Base-by-base conservation (phyloP, 805 yeast species). In the Nakazawaea molendinolei region DNA sequence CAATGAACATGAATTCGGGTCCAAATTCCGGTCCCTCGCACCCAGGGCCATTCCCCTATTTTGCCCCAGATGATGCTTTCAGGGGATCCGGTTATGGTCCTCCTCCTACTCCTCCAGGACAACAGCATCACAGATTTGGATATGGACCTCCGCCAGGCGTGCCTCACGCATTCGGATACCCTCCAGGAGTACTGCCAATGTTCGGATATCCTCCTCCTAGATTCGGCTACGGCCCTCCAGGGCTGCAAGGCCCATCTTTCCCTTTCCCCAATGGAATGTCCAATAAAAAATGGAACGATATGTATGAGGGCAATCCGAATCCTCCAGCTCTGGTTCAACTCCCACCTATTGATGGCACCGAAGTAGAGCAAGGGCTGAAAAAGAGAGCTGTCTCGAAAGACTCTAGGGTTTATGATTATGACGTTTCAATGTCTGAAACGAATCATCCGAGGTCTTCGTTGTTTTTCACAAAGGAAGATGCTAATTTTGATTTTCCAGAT, bases 401-500 rank as follows among this genome's bases (percentile, higher is more conserved):
- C n/a, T 19, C 32, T 4, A 19, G 32, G 5, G 23, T 19, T n/a
- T n/a, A n/a, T n/a, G n/a, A n/a, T n/a, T n/a, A n/a, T n/a, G n/a
- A n/a, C n/a, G n/a, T n/a, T n/a, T n/a, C n/a, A n/a, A n/a, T n/a
- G n/a, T n/a, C n/a, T n/a, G n/a, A n/a, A n/a, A n/a, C n/a, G n/a
- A n/a, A n/a, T n/a, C n/a, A n/a, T n/a, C n/a, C n/a, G n/a, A n/a
- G n/a, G n/a, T n/a, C n/a, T n/a, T n/a, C n/a, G n/a, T n/a, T n/a
- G n/a, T n/a, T n/a, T n/a, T n/a, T n/a, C n/a, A n/a, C n/a, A n/a
- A n/a, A n/a, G n/a, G n/a, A n/a, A n/a, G n/a, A n/a, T n/a, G 48
- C 42, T 8, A 41, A 42, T 23, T 50, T 53, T 28, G 67, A 63
- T 6, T 46, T 67, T 6, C 74, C 74, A 3, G 40, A 53, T 24